Evolutionary conservation across 2,329 filamentous ascomycete genomes (phyloP).

Genomic region (Alternaria sp.): DNA sequence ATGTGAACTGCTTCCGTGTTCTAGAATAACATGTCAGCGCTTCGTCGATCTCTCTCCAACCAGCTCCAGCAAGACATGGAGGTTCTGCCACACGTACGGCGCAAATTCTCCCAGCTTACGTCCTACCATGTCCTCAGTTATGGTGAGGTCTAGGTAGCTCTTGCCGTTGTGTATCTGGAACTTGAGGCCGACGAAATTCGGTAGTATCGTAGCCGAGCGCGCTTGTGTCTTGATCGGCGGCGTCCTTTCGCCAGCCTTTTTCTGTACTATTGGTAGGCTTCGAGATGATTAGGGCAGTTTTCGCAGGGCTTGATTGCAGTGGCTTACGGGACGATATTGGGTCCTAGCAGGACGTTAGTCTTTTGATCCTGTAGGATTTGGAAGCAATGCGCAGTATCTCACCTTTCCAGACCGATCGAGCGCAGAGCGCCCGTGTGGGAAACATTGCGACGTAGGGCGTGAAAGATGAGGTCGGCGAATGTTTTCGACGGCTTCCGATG

Average conservation of each 20-base stretch:
- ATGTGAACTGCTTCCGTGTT: conserved; percentile 73
- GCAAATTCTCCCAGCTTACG: conserved; percentile 95
- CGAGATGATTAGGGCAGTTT: conserved; percentile 34
- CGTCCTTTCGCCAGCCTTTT: conserved; percentile 68
- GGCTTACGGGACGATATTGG: conserved; percentile 75
- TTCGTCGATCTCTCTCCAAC: neutral
- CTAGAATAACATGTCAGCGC: conserved; percentile 51
- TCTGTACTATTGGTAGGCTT: conserved; percentile 70
- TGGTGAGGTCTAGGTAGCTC: conserved; percentile 79
- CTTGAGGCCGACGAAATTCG: conserved; percentile 87
- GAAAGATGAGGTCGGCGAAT: conserved; percentile 40
- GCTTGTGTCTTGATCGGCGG: conserved; percentile 86
- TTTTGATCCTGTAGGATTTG: conserved; percentile 61
- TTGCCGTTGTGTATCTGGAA: conserved; percentile 96
- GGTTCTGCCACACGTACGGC: conserved; percentile 65
- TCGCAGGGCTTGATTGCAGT: conserved; percentile 3
- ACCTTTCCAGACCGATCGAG: conserved; percentile 92
- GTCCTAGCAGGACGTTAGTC: conserved; percentile 58
- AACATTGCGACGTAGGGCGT: conserved; percentile 64
- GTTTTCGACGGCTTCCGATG: conserved; percentile 26
- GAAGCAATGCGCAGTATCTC: conserved; percentile 29
- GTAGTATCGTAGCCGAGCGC: conserved; percentile 86
- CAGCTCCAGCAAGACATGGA: too few relatives aligned
- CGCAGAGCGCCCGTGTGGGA: conserved; percentile 68
- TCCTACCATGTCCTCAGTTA: conserved; percentile 96